Evolutionary conservation across 805 yeast species (phyloP), one percentile per base, ranked within the genome.

Genomic region (Tetrapisispora nanseiensis): DNA sequence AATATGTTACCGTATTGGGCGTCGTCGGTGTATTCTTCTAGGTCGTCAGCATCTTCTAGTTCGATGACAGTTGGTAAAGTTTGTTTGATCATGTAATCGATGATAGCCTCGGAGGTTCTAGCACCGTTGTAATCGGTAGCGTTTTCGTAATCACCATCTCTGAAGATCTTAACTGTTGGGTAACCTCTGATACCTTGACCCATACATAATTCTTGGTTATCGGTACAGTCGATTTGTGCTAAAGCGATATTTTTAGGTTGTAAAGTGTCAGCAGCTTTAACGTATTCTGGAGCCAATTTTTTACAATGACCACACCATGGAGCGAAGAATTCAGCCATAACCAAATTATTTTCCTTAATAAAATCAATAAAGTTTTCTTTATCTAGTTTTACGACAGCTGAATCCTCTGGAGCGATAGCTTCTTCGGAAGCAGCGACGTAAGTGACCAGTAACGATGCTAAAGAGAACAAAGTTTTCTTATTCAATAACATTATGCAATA

Each of bases 291-390:
- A 11, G 86, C 95, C 50, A 86, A 68, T 39, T 74, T 75, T 71
- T 89, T 86, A 74, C 97, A 89, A 69, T 89, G 92, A 15, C 96
- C 96, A 72, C 97, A 89, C 97, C 97, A 90, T 61, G 97, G 95
- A 15, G 95, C 95, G 62, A 81, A 86, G 66, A 86, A 86, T 66
- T 86, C 95, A 18, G 90, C 82, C 48, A 86, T 67, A 19, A 86
- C 94, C 51, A 89, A 71, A 28, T 86, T 83, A 68, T 89, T 82
- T 43, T 72, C 76, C 38, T 68, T 65, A 49, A 90, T 65, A 63
- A 84, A 86, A 13, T 70, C 62, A 44, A 74, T 74, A 61, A 85
- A 90, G 45, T 73, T 74, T 30, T 72, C 78, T 18, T 79, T 66
- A 30, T 83, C 75, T 50, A 90, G 74, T 61, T 83, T 78, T 51